Base-by-base conservation (phyloP, 2,329 filamentous ascomycete species). In the Gaeumannomyces tritici region DNA sequence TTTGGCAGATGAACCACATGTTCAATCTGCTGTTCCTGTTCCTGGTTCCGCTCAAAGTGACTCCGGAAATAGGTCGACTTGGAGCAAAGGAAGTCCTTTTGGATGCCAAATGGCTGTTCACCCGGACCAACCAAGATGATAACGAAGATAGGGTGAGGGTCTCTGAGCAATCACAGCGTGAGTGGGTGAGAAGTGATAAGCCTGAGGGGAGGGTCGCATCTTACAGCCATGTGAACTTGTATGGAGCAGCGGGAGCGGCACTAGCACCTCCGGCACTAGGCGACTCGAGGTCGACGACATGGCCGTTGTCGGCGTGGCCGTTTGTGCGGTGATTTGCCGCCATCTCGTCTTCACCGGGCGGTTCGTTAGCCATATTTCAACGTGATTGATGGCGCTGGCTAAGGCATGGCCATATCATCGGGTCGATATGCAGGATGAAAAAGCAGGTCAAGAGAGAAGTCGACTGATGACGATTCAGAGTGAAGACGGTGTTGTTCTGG, bases 11-110 rank as follows among this genome's bases (percentile, higher is more conserved):
- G 77, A 29, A 84, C 76, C 26, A 84, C 69, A 51, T 79, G 72
- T 68, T 85, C 83, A 11, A 85, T 68, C 12, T 74, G 71, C 3
- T 74, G 71, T 3, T 75, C 70, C 21, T 66, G 64, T n/a, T n/a
- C n/a, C 18, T 68, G 64, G 35, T 70, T 68, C 47, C 71, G 69
- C 47, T 69, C 70, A 57, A 86, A 84, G 63, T 79, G 73, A 2
- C 74, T 69, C 7, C 73, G 73, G 66, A 82, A 86, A 67, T 76
- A 78, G 2, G 73, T 67, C 11, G 81, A 84, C 65, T 79, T 79
- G 33, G 78, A 74, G 64, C 80, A 83, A 28, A 86, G 73, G 62
- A 85, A 83, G 69, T 86, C 80, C 64, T 82, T 83, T 64, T 85
- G 83, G 15, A 86, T 77, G 13, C 80, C 82, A 66, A 85, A 86